These are phyloP conservation scores for Henckelia pumila DNA, from an alignment of 257 asterid species.

Conservation along the genomic window DNA sequence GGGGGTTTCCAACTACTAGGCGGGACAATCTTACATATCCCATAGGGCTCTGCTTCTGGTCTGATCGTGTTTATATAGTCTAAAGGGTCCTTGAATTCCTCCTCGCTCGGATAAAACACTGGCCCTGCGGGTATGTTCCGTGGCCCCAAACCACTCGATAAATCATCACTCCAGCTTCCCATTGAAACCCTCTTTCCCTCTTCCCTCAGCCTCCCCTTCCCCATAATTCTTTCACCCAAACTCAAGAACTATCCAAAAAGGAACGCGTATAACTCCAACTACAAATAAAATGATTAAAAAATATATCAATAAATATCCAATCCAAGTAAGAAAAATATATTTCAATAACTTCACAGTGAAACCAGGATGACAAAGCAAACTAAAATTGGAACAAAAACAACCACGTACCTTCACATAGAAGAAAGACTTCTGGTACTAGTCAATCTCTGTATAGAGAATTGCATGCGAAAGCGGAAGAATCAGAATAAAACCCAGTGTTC, in stretches of 20 bases:
- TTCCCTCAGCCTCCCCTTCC: conserved; percentile 80
- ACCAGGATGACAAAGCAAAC: neutral
- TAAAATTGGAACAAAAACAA: no score
- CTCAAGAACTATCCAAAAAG: neutral
- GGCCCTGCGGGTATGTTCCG: conserved; percentile 81
- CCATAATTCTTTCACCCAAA: conserved; percentile 50
- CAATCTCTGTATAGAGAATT: neutral
- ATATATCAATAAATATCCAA: neutral
- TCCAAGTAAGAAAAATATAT: neutral
- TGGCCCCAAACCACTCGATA: conserved; percentile 45
- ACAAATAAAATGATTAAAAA: neutral
- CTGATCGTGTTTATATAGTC: conserved; percentile 88
- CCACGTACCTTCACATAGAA: neutral
- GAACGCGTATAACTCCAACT: conserved; percentile 7
- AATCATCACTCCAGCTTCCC: conserved; percentile 42
- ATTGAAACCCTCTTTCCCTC: conserved; percentile 73
- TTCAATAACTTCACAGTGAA: neutral
- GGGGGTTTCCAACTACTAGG: conserved; percentile 88
- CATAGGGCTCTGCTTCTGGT: conserved; percentile 90
- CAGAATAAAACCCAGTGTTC: neutral
- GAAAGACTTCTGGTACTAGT: neutral
- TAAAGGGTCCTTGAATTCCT: conserved; percentile 87
- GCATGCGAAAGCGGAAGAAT: neutral
- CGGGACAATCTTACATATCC: conserved; percentile 95
- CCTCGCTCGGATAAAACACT: conserved; percentile 78